Percentiles rank a stretch among this genome's conserved stretches.
phyloP scores from a whole-genome alignment of 2,329 filamentous ascomycete species.

The Diplodia scrobiculata region DNA sequence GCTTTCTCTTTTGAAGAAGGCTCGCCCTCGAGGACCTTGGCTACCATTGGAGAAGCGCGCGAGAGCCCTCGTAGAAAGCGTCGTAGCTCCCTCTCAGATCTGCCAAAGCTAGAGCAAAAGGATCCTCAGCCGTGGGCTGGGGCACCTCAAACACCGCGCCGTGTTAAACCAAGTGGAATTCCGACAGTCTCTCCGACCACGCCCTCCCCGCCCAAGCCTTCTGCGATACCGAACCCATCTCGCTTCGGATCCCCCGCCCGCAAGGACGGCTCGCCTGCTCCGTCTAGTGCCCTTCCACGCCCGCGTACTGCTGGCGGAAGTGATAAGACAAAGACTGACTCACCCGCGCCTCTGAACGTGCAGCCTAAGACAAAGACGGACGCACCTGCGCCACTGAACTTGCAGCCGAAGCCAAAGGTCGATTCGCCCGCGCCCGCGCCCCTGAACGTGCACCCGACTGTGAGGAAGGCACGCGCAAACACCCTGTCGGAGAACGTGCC shows the following conservation, averaged over 20 bases:
- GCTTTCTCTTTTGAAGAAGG: conserved; percentile 54
- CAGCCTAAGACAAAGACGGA: conserved; percentile 1
- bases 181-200: conserved; percentile 39
- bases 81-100: conserved; percentile 86
- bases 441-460: background rate
- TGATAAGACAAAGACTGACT: background rate
- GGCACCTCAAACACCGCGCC: conserved; percentile 42
- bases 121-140: conserved; percentile 40
- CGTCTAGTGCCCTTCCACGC: conserved; percentile 20
- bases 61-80: conserved; percentile 70
- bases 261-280: conserved; percentile 48
- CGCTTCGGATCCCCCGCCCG: conserved; percentile 51
- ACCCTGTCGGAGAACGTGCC: conserved; percentile 25
- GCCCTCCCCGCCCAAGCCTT: conserved; percentile 42
- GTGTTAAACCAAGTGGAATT: conserved; percentile 32
- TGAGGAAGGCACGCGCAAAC: conserved; percentile 18
- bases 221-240: conserved; percentile 43
- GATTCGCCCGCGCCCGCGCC: conserved; percentile 17
- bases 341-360: conserved; percentile 1
- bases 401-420: background rate
- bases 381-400: background rate
- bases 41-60: conserved; percentile 52
- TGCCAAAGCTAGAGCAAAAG: conserved; percentile 61
- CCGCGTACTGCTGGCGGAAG: background rate
- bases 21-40: conserved; percentile 44